phyloP scores from a whole-genome alignment of 1,284 basidiomycete genomes.

The Gymnopus androsaceus region DNA sequence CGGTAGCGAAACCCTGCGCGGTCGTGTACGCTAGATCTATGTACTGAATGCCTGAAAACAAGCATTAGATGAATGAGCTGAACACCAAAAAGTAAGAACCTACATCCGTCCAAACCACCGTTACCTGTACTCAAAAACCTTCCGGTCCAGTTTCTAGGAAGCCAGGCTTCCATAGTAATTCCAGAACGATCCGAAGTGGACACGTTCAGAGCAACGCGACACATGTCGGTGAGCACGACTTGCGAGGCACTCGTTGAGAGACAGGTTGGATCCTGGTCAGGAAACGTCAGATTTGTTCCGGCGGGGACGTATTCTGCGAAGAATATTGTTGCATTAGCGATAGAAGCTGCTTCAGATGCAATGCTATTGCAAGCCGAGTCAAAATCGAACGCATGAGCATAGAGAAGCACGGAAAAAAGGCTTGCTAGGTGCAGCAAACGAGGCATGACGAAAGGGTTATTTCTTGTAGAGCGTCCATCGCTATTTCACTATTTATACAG shows the following conservation, averaged over 20 bases:
- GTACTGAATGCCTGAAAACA: constrained; percentile 11
- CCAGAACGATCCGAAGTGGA: constrained; percentile 12
- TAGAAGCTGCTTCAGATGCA: neutral
- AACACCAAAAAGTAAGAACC: neutral
- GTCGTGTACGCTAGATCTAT: constrained; percentile 10
- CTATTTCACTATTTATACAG: too few species aligned
- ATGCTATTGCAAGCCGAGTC: constrained; percentile 8
- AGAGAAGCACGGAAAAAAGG: too few species aligned
- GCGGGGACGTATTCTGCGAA: neutral
- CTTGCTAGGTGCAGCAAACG: too few species aligned
- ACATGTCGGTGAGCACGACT: constrained; percentile 12
- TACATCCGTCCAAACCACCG: constrained; percentile 16
- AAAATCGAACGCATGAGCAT: too few species aligned
- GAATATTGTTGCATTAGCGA: constrained; percentile 4
- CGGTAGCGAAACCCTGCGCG: constrained; percentile 14
- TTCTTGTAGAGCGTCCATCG: too few species aligned
- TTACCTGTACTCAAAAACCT: constrained; percentile 18
- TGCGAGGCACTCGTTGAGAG: neutral
- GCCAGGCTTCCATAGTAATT: constrained; percentile 17
- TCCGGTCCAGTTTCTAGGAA: constrained; percentile 16
- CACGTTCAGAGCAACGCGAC: constrained; percentile 14
- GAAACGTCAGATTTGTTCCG: constrained; percentile 11
- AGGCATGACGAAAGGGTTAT: too few species aligned
- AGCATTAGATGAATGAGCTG: neutral
- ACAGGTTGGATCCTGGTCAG: constrained; percentile 13